These are phyloP conservation scores for Aspergillus pseudoterreus DNA, from an alignment of 2,329 filamentous ascomycete species.

Conservation along the genomic window DNA sequence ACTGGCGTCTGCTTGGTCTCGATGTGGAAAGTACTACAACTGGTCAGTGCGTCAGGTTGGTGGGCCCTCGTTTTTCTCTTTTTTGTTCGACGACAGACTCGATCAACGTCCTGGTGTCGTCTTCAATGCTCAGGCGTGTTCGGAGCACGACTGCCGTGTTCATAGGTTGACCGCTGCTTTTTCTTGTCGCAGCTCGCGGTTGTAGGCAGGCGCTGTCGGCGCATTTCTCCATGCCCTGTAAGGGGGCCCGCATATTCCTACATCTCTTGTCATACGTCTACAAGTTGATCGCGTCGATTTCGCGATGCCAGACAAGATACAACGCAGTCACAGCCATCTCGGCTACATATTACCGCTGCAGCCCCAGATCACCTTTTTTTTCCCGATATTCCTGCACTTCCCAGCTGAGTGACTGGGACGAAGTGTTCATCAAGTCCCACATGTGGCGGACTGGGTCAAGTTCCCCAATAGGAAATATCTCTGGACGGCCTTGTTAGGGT, in stretches of 20 bases:
- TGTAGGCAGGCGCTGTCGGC: neutral
- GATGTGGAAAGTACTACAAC: conserved; percentile 1
- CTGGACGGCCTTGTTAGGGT: neutral
- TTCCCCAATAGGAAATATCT: too few relatives aligned
- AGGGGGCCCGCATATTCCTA: too few relatives aligned
- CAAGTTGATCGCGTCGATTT: too few relatives aligned
- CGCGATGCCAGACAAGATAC: too few relatives aligned
- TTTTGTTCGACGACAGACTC: conserved; percentile 1
- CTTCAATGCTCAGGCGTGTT: neutral
- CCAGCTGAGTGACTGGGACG: conserved; percentile 6
- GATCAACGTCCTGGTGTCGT: neutral
- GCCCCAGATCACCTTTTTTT: neutral
- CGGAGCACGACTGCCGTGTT: neutral
- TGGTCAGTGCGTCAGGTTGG: conserved; percentile 4
- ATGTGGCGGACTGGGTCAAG: neutral
- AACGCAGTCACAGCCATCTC: neutral
- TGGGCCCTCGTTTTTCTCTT: neutral
- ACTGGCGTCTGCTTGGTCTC: neutral
- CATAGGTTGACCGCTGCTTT: neutral
- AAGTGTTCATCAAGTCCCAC: conserved; percentile 1
- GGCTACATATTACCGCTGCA: neutral
- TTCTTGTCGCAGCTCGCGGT: neutral
- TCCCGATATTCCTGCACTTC: neutral
- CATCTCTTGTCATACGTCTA: too few relatives aligned
- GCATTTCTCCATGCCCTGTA: neutral